Conservation (phyloP, 2,329 filamentous ascomycete species). For the Magnaporthiopsis incrustans region DNA sequence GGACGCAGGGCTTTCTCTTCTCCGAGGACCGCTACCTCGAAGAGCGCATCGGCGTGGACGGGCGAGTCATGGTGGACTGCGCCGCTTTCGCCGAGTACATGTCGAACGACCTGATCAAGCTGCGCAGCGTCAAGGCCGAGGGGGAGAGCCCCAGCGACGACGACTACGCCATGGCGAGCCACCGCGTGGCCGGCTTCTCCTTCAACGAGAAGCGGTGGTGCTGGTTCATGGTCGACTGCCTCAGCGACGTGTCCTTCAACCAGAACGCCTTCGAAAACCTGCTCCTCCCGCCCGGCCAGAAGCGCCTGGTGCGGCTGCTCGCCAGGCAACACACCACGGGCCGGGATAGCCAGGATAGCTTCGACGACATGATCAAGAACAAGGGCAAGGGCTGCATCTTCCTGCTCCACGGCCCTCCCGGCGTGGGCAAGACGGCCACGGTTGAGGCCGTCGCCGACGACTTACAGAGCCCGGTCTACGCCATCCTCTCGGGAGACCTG, state of each 20-base stretch:
- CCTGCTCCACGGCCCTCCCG: conserved; percentile 38
- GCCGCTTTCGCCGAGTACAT: conserved; percentile 16
- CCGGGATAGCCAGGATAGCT: conserved; percentile 19
- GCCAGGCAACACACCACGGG: conserved; percentile 12
- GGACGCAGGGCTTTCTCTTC: no score
- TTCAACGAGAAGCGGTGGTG: conserved; percentile 34
- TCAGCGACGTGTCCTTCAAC: conserved; percentile 34
- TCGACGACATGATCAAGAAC: conserved; percentile 13
- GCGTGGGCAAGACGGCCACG: conserved; percentile 42
- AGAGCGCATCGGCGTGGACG: conserved; percentile 14
- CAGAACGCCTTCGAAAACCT: conserved; percentile 25
- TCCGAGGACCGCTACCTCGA: no score
- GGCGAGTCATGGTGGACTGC: conserved; percentile 24
- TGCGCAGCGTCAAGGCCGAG: conserved; percentile 10
- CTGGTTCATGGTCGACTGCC: conserved; percentile 33
- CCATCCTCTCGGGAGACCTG: conserved; percentile 57
- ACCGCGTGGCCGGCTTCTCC: conserved; percentile 26
- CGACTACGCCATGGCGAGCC: conserved; percentile 12
- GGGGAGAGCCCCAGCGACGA: neutral
- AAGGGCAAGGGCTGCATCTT: conserved; percentile 27
- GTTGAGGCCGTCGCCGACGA: conserved; percentile 40
- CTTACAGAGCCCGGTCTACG: conserved; percentile 39
- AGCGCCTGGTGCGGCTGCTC: conserved; percentile 21
- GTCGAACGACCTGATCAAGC: conserved; percentile 6
- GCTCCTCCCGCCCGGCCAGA: conserved; percentile 20